A percentile compares a stretch with the other conserved stretches of the same genome.
These are phyloP conservation scores for Symbiotaphrina buchneri DNA, from an alignment of 495 filamentous ascomycete genomes.

Conservation along the genomic window DNA sequence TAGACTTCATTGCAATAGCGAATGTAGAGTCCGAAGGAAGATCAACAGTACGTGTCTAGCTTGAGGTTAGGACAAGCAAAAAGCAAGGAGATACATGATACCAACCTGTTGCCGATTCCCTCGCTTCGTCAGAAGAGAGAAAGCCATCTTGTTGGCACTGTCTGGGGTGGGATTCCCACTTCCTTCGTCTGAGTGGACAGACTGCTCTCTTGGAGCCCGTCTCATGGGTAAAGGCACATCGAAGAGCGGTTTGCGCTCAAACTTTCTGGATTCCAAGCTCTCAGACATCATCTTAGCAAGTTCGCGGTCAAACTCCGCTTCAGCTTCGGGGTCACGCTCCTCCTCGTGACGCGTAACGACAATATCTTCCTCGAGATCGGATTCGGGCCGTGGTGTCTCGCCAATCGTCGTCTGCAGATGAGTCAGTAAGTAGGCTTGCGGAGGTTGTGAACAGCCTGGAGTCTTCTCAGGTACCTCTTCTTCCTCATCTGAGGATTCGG, in stretches of 20 bases:
- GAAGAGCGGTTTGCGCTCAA: constrained; percentile 82
- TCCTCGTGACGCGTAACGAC: constrained; percentile 78
- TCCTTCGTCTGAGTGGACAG: constrained; percentile 23
- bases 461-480: constrained; percentile 18
- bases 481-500: constrained; percentile 35
- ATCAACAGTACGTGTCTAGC: constrained; percentile 77
- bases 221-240: constrained; percentile 86
- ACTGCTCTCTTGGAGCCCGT: constrained; percentile 35
- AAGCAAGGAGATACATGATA: constrained; percentile 1
- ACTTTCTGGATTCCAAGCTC: constrained; percentile 79
- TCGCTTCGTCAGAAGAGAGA: constrained; percentile 86
- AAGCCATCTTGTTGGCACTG: constrained; percentile 55
- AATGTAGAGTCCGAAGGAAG: constrained; percentile 87
- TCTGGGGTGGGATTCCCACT: constrained; percentile 16
- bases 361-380: constrained; percentile 57
- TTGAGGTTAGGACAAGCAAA: constrained; percentile 3
- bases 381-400: constrained; percentile 23
- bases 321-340: constrained; percentile 77
- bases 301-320: constrained; percentile 95
- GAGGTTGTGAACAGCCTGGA: background rate
- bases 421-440: background rate
- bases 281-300: constrained; percentile 98
- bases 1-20: constrained; percentile 83
- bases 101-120: constrained; percentile 83
- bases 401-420: constrained; percentile 9